These are phyloP conservation scores for Exophiala calicioides DNA, from an alignment of 2,329 filamentous ascomycete species.

Conservation along the genomic window DNA sequence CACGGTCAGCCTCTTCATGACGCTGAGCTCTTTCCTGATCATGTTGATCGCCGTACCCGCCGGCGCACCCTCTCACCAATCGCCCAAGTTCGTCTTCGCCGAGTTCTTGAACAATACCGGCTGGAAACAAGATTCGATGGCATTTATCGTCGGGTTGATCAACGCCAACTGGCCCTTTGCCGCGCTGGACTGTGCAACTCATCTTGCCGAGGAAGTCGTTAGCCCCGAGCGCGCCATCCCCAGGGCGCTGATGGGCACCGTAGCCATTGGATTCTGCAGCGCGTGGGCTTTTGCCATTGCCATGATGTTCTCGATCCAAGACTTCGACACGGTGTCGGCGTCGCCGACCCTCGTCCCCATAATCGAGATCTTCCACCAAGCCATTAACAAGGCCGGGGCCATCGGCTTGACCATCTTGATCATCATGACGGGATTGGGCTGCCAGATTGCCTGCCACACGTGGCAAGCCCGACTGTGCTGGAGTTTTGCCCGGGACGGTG, in stretches of 20 bases:
- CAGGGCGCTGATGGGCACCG: not conserved
- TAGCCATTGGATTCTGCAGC: not conserved
- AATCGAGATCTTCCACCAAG: conserved; percentile 5
- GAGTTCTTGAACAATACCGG: conserved; percentile 31
- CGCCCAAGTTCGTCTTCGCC: conserved; percentile 20
- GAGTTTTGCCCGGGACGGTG: conserved; percentile 24
- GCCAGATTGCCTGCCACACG: conserved; percentile 51
- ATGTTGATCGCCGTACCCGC: conserved; percentile 34
- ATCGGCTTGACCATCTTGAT: conserved; percentile 44
- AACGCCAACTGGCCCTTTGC: conserved; percentile 12
- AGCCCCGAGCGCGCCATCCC: conserved; percentile 19
- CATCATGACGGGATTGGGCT: conserved; percentile 50
- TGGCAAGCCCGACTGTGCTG: conserved; percentile 53
- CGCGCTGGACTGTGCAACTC: conserved; percentile 21
- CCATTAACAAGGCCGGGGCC: conserved; percentile 3
- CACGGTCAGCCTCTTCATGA: conserved; percentile 11
- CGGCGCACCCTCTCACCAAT: conserved; percentile 19
- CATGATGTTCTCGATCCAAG: conserved; percentile 21
- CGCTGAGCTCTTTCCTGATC: conserved; percentile 28
- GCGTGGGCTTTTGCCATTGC: conserved; percentile 6
- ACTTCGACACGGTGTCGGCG: conserved; percentile 1
- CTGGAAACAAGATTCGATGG: conserved; percentile 31
- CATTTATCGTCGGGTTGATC: conserved; percentile 21
- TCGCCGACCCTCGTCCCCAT: not conserved
- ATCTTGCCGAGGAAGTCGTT: conserved; percentile 24